Evolutionary conservation across 2,329 filamentous ascomycete genomes (phyloP), one percentile per base, ranked within the genome.

Genomic region (Ophiostoma ips): DNA sequence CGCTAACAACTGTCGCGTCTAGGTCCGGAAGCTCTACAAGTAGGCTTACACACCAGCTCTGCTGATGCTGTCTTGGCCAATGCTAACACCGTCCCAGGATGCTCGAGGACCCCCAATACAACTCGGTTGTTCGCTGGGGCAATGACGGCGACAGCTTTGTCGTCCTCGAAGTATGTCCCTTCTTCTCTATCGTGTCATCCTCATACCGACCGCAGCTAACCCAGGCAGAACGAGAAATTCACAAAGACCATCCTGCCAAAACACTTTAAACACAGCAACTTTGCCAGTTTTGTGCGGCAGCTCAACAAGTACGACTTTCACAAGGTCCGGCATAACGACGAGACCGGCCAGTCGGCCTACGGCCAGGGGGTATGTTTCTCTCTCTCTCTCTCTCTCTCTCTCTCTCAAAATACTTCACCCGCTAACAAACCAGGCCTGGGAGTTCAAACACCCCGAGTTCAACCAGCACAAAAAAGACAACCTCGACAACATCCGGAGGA

Each of bases 1-100:
- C 33, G 48, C 53, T 56, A 49, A 55, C 52, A 48, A 50, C 37
- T 16, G 45, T 24, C 35, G 37, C 35, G 31, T 28, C 24, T 59
- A 95, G 89, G 89, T 96, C 70, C 88, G 90, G 73, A 96, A 96
- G 71, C 73, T 96, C 57, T 96, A 95, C 76, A 94, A 95, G 90
- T 96, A 81, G 40, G 55, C 21, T 41, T 3, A n/a, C n/a, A n/a
- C 37, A 8, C 18, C 6, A 7, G 7, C 3, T 8, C 13, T 15
- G 12, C 37, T 15, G 16, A 21, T 18, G 13, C 11, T 31, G 7
- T 34, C n/a, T 6, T 4, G 16, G 11, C n/a, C 11, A 16, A 31
- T 40, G 16, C 49, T 50, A 35, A 46, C 49, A 58, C 53, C 54
- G 49, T n/a, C n/a, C n/a, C 63, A 94, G 87, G 65, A 98, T 98